Evolutionary conservation across 1,284 basidiomycete genomes (phyloP), one percentile per base, ranked within the genome.

Genomic region (Malassezia psittaci): DNA sequence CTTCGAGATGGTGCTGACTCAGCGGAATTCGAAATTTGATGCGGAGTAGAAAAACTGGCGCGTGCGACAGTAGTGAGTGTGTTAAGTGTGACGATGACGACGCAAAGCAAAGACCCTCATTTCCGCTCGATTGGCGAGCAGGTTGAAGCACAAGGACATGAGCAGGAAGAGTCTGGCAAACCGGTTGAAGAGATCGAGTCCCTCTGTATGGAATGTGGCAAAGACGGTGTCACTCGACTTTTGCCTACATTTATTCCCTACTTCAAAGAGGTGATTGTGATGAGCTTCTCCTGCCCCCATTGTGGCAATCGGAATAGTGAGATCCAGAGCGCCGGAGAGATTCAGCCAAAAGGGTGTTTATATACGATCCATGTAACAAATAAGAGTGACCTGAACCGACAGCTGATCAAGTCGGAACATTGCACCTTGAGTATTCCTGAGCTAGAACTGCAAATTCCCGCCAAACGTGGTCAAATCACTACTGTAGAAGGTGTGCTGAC

Each of bases 231-330:
- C n/a, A 98, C 94, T 0, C 80, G 90, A 46, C 78, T 99, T 71
- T 82, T 99, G 62, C 80, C 98, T 53, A 98, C 93, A 1, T 85
- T 85, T 16, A 98, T 99, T 56, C 94, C 94, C 0, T 98, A 87
- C 79, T 98, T 98, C 79, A 81, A 83, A 54, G 88, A 99, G 77
- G 86, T 98, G 53, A 87, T 99, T 66, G 83, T 98, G 57, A 90
- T 91, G 82, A 91, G 88, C 41, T 99, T 99, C 79, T 82, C 83
- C 56, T 99, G 94, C 75, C 87, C 93, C 52, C 85, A 90, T 74
- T 99, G 94, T 68, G 90, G 90, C 18, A 78, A 82, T 66, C 77
- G 82, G 40, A 96, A 99, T 77, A 98, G 91, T 71, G 93, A 98
- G 77, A 86, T 96, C 46, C 90, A 96, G 72, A 84, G 86, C 9